A percentile compares a stretch with the other conserved stretches of the same genome.
These are phyloP conservation scores for Cystobasidium sp. DNA, from an alignment of 1,284 basidiomycete genomes.

Conservation along the genomic window DNA sequence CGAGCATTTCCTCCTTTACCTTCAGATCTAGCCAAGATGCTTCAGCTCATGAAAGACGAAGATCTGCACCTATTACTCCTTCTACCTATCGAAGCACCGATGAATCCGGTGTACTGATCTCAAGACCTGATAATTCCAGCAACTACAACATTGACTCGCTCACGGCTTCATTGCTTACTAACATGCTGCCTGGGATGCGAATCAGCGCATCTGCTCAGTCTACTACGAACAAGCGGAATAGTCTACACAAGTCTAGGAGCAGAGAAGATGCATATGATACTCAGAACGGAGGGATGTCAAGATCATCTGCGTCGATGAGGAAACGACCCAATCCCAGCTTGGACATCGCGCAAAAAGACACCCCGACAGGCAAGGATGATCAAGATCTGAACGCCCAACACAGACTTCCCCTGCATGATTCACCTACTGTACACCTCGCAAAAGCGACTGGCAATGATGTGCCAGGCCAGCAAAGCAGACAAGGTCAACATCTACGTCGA, in stretches of 20 bases:
- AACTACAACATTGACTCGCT: conserved; percentile 28
- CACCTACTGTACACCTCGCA: neutral
- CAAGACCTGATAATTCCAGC: neutral
- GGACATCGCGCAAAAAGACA: conserved; percentile 17
- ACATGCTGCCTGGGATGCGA: conserved; percentile 33
- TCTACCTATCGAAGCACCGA: neutral
- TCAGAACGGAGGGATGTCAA: neutral
- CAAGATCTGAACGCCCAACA: neutral
- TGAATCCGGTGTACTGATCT: conserved; percentile 30
- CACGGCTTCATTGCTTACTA: conserved; percentile 27
- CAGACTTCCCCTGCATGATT: neutral
- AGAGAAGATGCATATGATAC: neutral
- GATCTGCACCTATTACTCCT: conserved; percentile 32
- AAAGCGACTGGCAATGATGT: conserved; percentile 2
- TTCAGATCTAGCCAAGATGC: conserved; percentile 24
- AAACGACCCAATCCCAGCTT: conserved; percentile 25
- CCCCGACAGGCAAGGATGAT: conserved; percentile 16
- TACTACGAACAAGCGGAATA: conserved; percentile 13
- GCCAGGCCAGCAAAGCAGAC: neutral
- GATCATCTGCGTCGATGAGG: neutral
- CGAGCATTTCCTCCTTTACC: conserved; percentile 27
- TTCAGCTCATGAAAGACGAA: conserved; percentile 21
- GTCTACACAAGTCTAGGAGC: conserved; percentile 2
- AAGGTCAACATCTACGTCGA: conserved; percentile 24
- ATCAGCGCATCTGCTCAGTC: conserved; percentile 12